Conservation (phyloP, 2,329 filamentous ascomycete species). For the Pyricularia pennisetigena region DNA sequence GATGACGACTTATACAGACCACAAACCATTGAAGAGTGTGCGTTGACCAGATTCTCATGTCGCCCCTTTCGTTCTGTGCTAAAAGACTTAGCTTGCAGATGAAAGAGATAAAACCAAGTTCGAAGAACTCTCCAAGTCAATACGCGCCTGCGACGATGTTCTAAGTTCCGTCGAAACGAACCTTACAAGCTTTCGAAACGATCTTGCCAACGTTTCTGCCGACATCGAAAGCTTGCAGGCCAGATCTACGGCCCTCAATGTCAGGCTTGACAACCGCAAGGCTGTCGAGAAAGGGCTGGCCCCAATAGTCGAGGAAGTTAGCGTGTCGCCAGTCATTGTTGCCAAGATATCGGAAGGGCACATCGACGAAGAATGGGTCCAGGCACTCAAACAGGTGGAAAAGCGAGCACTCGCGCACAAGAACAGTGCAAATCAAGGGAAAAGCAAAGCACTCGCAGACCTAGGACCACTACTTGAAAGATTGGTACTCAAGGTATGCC, state of each 20-base stretch:
- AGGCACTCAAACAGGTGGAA: slow-evolving; percentile 74
- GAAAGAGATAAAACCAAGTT: slow-evolving; percentile 77
- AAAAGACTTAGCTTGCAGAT: slow-evolving; percentile 33
- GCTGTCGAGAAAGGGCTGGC: slow-evolving; percentile 81
- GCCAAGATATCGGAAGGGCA: slow-evolving; percentile 78
- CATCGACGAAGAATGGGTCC: slow-evolving; percentile 85
- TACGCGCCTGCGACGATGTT: slow-evolving; percentile 84
- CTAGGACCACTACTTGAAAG: slow-evolving; percentile 77
- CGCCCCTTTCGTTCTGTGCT: background rate
- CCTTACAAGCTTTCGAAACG: slow-evolving; percentile 84
- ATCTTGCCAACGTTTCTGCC: slow-evolving; percentile 82
- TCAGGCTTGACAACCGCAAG: slow-evolving; percentile 79
- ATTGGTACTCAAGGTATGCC: slow-evolving; percentile 62
- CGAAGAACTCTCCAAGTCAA: slow-evolving; percentile 83
- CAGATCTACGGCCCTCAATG: slow-evolving; percentile 72
- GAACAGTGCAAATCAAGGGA: slow-evolving; percentile 39
- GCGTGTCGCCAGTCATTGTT: slow-evolving; percentile 74
- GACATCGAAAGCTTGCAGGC: slow-evolving; percentile 92
- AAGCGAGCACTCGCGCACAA: slow-evolving; percentile 65
- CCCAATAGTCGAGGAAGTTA: slow-evolving; percentile 85
- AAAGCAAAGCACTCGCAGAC: slow-evolving; percentile 71
- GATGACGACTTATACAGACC: slow-evolving; percentile 31
- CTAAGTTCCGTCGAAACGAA: slow-evolving; percentile 89
- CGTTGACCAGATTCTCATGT: slow-evolving; percentile 15
- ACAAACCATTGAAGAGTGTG: slow-evolving; percentile 66